A percentile compares a stretch with the other conserved stretches of the same genome.
Conservation (phyloP, 2,329 filamentous ascomycete species). For the Ophiocordyceps sinensis region DNA sequence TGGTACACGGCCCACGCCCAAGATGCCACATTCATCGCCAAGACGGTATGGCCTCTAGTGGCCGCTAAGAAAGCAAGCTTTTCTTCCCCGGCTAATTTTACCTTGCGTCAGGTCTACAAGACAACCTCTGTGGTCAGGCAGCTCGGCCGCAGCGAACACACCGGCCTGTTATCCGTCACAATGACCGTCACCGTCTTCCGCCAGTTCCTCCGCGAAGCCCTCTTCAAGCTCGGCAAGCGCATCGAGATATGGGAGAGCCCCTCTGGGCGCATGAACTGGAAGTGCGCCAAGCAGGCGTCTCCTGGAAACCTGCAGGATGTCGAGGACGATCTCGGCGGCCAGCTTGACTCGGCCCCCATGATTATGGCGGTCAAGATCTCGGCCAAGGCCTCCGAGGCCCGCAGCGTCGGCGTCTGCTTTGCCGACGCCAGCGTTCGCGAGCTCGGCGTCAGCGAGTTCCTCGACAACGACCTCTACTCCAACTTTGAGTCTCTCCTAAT, state of each 20-base stretch:
- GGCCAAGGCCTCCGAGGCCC: conserved; percentile 70
- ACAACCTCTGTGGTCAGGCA: conserved; percentile 91
- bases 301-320: conserved; percentile 94
- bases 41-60: conserved; percentile 40
- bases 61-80: not conserved
- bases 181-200: conserved; percentile 92
- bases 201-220: conserved; percentile 85
- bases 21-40: conserved; percentile 71
- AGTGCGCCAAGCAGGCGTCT: conserved; percentile 78
- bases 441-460: conserved; percentile 89
- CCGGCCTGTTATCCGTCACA: conserved; percentile 82
- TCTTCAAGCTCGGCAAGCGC: conserved; percentile 81
- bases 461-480: conserved; percentile 97
- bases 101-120: conserved; percentile 62
- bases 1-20: conserved; percentile 91
- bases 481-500: conserved; percentile 96
- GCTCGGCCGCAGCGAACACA: conserved; percentile 69
- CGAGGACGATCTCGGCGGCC: conserved; percentile 80
- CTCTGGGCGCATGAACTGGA: conserved; percentile 77
- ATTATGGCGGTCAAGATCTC: conserved; percentile 91
- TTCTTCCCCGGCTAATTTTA: not conserved
- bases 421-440: conserved; percentile 94
- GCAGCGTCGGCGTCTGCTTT: conserved; percentile 89
- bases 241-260: conserved; percentile 78
- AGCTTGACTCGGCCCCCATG: conserved; percentile 81